A percentile compares a stretch with the other conserved stretches of the same genome.
These are phyloP conservation scores for Rhododendron williamsianum DNA, from an alignment of 148 eudicot genomes.

Conservation along the genomic window DNA sequence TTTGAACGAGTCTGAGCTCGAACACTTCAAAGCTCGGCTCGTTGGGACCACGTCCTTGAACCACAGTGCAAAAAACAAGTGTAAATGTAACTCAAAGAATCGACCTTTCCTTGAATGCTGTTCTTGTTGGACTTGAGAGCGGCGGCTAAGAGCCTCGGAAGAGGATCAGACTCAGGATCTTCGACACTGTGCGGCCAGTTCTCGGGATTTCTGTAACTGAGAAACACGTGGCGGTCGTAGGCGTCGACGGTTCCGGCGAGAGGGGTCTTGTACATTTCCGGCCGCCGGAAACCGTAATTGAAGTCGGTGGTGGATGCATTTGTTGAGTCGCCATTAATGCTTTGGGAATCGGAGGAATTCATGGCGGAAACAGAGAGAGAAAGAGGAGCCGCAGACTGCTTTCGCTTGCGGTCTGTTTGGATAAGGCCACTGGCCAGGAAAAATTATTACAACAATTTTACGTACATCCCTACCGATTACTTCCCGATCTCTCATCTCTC, in stretches of 20 bases:
- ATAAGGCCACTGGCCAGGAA: no score
- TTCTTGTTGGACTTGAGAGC: slow-evolving; percentile 12
- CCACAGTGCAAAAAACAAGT: background rate
- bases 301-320: background rate
- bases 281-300: slow-evolving; percentile 14
- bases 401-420: no score
- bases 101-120: slow-evolving; percentile 10
- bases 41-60: no score
- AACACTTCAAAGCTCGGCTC: no score
- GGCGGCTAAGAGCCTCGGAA: slow-evolving; percentile 8
- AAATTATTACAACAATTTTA: no score
- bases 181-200: slow-evolving; percentile 9
- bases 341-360: background rate
- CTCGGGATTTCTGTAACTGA: slow-evolving; percentile 1
- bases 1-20: no score
- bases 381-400: no score
- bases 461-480: no score
- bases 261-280: slow-evolving; percentile 9
- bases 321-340: background rate
- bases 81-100: background rate
- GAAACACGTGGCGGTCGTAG: slow-evolving; percentile 17
- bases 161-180: background rate
- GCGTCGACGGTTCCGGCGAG: slow-evolving; percentile 12
- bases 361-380: background rate
- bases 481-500: no score